These are phyloP conservation scores for Hypomyces perniciosus DNA, from an alignment of 2,329 filamentous ascomycete genomes.

Conservation along the genomic window DNA sequence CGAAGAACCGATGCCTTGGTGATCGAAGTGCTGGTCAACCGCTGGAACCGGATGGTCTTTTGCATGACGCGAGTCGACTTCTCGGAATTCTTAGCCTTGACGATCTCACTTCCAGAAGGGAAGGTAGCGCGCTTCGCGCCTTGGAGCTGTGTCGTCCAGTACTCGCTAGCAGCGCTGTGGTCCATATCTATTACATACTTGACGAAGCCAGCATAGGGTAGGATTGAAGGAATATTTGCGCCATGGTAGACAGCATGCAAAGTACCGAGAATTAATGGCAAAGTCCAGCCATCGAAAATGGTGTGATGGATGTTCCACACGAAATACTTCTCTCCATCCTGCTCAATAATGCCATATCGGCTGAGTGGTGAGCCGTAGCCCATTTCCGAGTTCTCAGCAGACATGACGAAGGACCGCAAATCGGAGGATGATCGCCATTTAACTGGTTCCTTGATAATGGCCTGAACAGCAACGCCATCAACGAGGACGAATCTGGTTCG, in stretches of 20 bases:
- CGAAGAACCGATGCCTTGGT: conserved; percentile 21
- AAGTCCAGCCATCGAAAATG: conserved; percentile 10
- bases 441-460: conserved; percentile 12
- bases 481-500: conserved; percentile 17
- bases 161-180: neutral
- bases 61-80: conserved; percentile 1
- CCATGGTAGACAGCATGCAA: conserved; percentile 3
- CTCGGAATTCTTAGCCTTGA: neutral
- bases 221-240: conserved; percentile 1
- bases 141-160: conserved; percentile 8
- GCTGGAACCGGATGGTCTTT: conserved; percentile 1
- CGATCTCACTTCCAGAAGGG: neutral
- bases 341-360: neutral
- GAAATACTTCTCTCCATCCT: conserved; percentile 1
- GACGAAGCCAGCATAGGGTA: conserved; percentile 10
- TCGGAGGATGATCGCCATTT: neutral
- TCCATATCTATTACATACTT: conserved; percentile 11
- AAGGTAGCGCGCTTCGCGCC: conserved; percentile 4
- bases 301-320: conserved; percentile 10
- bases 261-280: neutral
- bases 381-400: conserved; percentile 1
- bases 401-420: conserved; percentile 5
- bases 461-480: conserved; percentile 9
- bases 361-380: conserved; percentile 3
- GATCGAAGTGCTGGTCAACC: conserved; percentile 8